Base-by-base conservation (phyloP, 257 asterid genomes). In the Solanum chmielewskii region DNA sequence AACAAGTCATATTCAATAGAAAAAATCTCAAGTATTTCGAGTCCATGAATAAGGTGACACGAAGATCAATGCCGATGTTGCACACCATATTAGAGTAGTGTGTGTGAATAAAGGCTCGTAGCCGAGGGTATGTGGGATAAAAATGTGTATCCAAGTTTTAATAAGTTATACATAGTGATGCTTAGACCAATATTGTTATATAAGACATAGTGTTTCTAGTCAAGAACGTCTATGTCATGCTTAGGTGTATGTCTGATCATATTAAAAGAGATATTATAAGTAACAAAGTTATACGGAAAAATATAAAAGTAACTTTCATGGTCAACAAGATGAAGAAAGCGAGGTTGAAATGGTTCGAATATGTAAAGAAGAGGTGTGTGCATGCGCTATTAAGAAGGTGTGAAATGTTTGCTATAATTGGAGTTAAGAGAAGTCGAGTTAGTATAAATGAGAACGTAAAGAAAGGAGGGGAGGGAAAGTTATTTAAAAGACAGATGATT, bases 51-150 rank as follows among this genome's bases (percentile, higher is more conserved):
- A 52, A 52, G 62, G 62, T 16, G n/a, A 52, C 62, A 6, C 20
- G n/a, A 52, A 18, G 9, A 52, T 52, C 62, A 52, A 52, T 52
- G n/a, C 7, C 2, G 11, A 18, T 52, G 2, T 18, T 18, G 4
- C 10, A 52, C n/a, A 18, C n/a, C 4, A 9, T 18, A 52, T 52
- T 52, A 52, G n/a, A 52, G 62, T 1, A 52, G n/a, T 16, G 62
- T 52, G 62, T 18, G 23, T 18, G 62, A 16, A 52, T 52, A 52
- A 18, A 52, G 62, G 2, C 10, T 16, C 4, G 0, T 10, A 52
- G 0, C 4, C n/a, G 62, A 18, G 1, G n/a, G n/a, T 18, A 16
- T 0, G n/a, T 52, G n/a, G 0, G 62, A 52, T 52, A 52, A 52
- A 52, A 18, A 52, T 52, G 23, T 52, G 23, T 52, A 52, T n/a